Conservation (phyloP, 371 early-diverging fungal genomes). For the Mortierella sp. region DNA sequence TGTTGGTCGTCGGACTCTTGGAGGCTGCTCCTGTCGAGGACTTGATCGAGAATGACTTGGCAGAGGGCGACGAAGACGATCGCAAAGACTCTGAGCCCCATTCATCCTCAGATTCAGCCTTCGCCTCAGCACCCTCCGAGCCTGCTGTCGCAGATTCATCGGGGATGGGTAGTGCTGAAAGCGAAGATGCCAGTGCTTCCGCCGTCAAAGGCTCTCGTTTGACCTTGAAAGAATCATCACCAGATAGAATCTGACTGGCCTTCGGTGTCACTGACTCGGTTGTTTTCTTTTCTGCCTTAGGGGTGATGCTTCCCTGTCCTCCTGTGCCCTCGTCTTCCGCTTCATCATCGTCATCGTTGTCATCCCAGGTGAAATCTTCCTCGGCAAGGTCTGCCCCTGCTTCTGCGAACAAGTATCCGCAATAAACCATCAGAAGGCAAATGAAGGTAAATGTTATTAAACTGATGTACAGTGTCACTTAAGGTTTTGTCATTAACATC, state of each 20-base stretch:
- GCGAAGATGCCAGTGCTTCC: conserved; percentile 45
- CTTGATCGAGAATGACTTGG: conserved; percentile 19
- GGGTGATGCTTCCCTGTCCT: conserved; percentile 40
- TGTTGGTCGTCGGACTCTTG: conserved; percentile 38
- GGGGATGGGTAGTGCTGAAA: conserved; percentile 38
- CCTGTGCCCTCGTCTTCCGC: conserved; percentile 23
- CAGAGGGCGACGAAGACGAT: conserved; percentile 22
- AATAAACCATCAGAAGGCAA: too few relatives aligned
- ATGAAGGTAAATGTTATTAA: too few relatives aligned
- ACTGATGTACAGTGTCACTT: too few relatives aligned
- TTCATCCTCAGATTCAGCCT: conserved; percentile 30
- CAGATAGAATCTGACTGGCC: conserved; percentile 15
- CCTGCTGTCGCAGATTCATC: conserved; percentile 2
- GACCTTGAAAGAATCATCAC: conserved; percentile 2
- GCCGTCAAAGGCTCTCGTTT: conserved; percentile 41
- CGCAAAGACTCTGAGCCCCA: conserved; percentile 40
- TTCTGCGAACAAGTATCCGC: conserved; percentile 20
- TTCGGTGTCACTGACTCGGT: conserved; percentile 29
- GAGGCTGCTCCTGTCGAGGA: conserved; percentile 13
- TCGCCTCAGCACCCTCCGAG: conserved; percentile 1
- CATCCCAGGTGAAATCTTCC: conserved; percentile 55
- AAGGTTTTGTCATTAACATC: too few relatives aligned
- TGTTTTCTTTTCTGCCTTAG: conserved; percentile 38
- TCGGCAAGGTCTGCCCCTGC: conserved; percentile 44
- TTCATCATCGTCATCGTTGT: conserved; percentile 49